These are phyloP conservation scores for Hypoxylon sp. DNA, from an alignment of 2,329 filamentous ascomycete species.

Conservation along the genomic window DNA sequence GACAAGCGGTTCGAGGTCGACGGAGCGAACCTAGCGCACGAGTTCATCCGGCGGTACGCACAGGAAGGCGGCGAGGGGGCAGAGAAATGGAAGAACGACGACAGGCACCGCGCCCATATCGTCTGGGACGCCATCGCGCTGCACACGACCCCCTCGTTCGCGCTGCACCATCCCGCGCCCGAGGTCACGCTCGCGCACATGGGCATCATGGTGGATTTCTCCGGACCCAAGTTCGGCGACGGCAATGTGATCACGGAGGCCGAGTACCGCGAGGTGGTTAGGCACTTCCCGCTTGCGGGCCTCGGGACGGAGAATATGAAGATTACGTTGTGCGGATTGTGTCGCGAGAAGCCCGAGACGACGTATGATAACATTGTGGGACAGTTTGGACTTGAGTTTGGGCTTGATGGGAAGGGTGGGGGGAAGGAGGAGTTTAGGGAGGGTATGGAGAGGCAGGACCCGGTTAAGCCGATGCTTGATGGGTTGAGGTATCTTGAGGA, in stretches of 20 bases:
- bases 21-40: constrained; percentile 42
- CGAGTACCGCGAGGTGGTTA: constrained; percentile 42
- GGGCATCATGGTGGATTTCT: constrained; percentile 44
- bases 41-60: constrained; percentile 14
- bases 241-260: constrained; percentile 39
- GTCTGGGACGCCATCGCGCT: constrained; percentile 38
- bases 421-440: constrained; percentile 39
- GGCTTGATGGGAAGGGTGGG: constrained; percentile 40
- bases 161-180: constrained; percentile 32
- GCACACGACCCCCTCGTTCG: constrained; percentile 42
- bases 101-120: constrained; percentile 11
- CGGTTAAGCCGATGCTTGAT: background rate
- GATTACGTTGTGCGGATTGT: constrained; percentile 44
- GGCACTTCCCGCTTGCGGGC: constrained; percentile 41
- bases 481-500: constrained; percentile 26
- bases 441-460: constrained; percentile 10
- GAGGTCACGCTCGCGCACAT: constrained; percentile 43
- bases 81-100: constrained; percentile 26
- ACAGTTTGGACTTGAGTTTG: constrained; percentile 41
- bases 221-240: constrained; percentile 40
- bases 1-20: constrained; percentile 48
- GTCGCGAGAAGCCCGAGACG: constrained; percentile 41
- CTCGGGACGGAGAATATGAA: constrained; percentile 22
- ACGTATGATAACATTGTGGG: constrained; percentile 46
- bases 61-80: constrained; percentile 19